phyloP scores from a whole-genome alignment of 2,329 filamentous ascomycete genomes.

The Leptographium procerum region DNA sequence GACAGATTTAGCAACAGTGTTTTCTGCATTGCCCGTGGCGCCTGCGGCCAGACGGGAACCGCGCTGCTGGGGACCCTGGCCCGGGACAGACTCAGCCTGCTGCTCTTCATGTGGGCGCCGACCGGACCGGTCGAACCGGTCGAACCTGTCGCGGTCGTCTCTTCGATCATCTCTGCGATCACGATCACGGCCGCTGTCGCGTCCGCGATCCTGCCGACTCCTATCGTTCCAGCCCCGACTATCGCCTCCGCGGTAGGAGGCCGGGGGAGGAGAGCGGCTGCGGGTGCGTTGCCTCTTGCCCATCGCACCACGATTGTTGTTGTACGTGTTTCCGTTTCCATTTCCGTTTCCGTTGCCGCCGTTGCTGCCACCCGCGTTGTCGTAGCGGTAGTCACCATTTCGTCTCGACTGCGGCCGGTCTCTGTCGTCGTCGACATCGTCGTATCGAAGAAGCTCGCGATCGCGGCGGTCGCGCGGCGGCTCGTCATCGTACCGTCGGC shows the following conservation, averaged over 20 bases:
- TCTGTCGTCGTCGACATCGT: constrained; percentile 36
- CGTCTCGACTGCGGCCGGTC: too few relatives aligned
- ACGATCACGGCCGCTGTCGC: constrained; percentile 19
- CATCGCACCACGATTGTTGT: constrained; percentile 5
- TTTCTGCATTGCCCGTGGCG: not conserved
- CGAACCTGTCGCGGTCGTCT: constrained; percentile 1
- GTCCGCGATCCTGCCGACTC: constrained; percentile 8
- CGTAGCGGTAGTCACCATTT: too few relatives aligned
- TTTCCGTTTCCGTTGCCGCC: too few relatives aligned
- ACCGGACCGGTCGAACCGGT: constrained; percentile 18
- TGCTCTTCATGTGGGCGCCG: constrained; percentile 19
- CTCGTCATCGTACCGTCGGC: constrained; percentile 27
- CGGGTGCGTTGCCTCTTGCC: constrained; percentile 46
- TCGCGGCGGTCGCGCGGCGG: constrained; percentile 10
- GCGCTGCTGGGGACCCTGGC: not conserved
- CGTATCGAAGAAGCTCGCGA: constrained; percentile 7
- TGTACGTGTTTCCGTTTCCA: too few relatives aligned
- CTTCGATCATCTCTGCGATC: constrained; percentile 19
- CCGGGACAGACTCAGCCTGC: constrained; percentile 11
- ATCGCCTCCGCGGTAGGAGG: constrained; percentile 19
- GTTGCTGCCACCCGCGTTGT: too few relatives aligned
- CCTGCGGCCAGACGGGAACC: constrained; percentile 22
- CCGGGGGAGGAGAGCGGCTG: constrained; percentile 34
- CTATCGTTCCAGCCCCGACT: constrained; percentile 16
- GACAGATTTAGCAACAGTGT: constrained; percentile 47